These are phyloP conservation scores for Spiraea crenata DNA, from an alignment of 331 rosid species.

Conservation along the genomic window DNA sequence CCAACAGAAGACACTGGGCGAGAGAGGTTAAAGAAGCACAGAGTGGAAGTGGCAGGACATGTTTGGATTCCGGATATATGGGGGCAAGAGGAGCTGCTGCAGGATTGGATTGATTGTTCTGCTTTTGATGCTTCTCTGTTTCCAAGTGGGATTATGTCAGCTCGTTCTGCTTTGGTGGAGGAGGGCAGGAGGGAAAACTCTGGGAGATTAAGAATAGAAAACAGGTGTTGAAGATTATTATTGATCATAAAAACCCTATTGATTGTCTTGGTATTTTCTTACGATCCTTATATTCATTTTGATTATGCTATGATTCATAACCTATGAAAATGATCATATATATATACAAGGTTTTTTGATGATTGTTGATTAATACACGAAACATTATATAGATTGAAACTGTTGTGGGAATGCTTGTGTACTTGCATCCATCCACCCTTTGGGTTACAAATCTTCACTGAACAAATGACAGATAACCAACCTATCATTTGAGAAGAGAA, in stretches of 20 bases:
- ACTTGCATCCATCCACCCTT: no score
- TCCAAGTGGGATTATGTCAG: constrained; percentile 51
- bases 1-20: constrained; percentile 52
- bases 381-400: not conserved
- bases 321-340: constrained; percentile 3
- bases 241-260: not conserved
- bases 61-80: constrained; percentile 89
- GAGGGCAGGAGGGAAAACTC: constrained; percentile 57
- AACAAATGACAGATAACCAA: no score
- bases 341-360: constrained; percentile 5
- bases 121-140: constrained; percentile 68
- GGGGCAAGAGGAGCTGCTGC: constrained; percentile 87
- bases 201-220: constrained; percentile 50
- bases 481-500: no score
- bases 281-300: not conserved
- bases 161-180: constrained; percentile 59
- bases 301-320: not conserved
- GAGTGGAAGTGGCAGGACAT: constrained; percentile 64
- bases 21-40: constrained; percentile 72
- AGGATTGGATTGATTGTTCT: constrained; percentile 81
- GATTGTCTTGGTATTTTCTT: not conserved
- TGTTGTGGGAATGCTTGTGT: not conserved
- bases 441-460: no score
- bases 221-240: constrained; percentile 56
- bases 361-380: constrained; percentile 10